phyloP scores from a whole-genome alignment of 108 stramenopile genomes.

The Nitzschia sp. region DNA sequence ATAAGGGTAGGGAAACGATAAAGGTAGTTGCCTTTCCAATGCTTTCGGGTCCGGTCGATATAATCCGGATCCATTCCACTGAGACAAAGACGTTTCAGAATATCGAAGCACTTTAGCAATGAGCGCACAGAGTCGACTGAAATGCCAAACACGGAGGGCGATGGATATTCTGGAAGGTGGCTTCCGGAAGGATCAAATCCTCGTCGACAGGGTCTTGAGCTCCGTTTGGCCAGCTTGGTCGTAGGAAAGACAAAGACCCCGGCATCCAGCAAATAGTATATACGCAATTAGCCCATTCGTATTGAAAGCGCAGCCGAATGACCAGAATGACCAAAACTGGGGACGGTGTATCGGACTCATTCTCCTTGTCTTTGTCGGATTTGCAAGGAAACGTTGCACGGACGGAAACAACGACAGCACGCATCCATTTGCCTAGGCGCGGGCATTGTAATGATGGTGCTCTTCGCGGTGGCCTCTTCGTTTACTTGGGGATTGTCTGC shows the following conservation, averaged over 20 bases:
- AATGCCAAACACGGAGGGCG: not conserved
- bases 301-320: constrained; percentile 25
- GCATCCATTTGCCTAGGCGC: constrained; percentile 10
- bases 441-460: not conserved
- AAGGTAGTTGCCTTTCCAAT: too few species aligned
- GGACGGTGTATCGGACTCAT: constrained; percentile 21
- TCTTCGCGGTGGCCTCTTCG: too few species aligned
- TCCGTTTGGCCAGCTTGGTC: constrained; percentile 16
- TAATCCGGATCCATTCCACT: constrained; percentile 24
- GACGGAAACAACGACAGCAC: constrained; percentile 23
- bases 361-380: not conserved
- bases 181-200: not conserved
- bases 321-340: constrained; percentile 30
- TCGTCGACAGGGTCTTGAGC: not conserved
- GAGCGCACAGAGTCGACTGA: not conserved
- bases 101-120: constrained; percentile 38
- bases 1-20: too few species aligned
- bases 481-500: too few species aligned
- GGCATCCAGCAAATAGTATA: constrained; percentile 43
- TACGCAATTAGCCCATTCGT: constrained; percentile 9
- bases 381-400: constrained; percentile 18
- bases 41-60: constrained; percentile 40
- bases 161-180: not conserved
- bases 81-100: constrained; percentile 48
- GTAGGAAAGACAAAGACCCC: constrained; percentile 20